Base-by-base conservation (phyloP, 305 asterid genomes). In the Solanum hybrid region DNA sequence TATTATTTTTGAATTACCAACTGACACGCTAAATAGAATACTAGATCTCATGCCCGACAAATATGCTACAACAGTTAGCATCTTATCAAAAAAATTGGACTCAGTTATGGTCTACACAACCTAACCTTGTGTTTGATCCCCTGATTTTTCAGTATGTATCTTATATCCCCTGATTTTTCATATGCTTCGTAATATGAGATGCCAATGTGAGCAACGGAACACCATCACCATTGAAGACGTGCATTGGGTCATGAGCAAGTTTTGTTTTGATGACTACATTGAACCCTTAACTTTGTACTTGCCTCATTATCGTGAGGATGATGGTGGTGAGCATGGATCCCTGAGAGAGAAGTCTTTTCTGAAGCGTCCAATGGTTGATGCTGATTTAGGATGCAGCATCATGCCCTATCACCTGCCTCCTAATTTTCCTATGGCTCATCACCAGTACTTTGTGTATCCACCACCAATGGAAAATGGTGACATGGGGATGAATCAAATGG, bases 211-310 rank as follows among this genome's bases (percentile, higher is more conserved):
- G 93, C 94, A 94, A 90, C 89, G 97, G 78, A 94, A 93, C 94
- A 95, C 95, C 32, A 93, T 94, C 93, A 94, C 94, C 0, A 94
- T 95, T 0, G 96, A 95, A 88, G 98, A 94, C 34, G 93, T 95
- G 34, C 88, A 94, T 29, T 93, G 97, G 95, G 95, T 97, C 40
- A 93, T 94, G 95, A 91, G 93, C 94, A 92, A 92, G 88, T 95
- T 94, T 31, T 94, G 98, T 0, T 92, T 92, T 29, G 96, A 94
- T 10, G 94, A 92, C 94, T 92, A 95, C 92, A 93, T 93, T 13
- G 94, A 93, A 92, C 95, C 95, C 1, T 94, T 95, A 90, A 94
- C 95, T 0, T 46, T 92, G 7, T 94, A 92, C 94, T 89, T 94
- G 42, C 94, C 91, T 89, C 93, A 93, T 10, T 94, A 95, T 92